phyloP scores from a whole-genome alignment of 2,329 filamentous ascomycete genomes.

The Apiospora malaysiana region DNA sequence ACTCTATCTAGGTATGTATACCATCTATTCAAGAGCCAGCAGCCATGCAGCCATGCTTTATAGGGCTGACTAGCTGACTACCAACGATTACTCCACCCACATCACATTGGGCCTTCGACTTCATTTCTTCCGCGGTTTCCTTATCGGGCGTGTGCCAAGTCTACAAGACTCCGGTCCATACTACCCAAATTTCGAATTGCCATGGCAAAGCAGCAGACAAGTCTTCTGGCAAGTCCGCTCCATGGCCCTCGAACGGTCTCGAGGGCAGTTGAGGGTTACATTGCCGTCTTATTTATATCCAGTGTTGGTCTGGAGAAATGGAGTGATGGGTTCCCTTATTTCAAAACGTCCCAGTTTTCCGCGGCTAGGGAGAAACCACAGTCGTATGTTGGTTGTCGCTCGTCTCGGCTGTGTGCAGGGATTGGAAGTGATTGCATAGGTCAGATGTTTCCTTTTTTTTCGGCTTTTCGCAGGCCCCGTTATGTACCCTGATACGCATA shows the following conservation, averaged over 20 bases:
- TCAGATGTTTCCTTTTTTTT: neutral
- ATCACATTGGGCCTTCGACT: neutral
- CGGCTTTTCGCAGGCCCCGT: neutral
- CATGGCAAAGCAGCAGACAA: neutral
- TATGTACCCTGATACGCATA: neutral
- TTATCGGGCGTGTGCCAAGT: neutral
- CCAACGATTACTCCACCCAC: neutral
- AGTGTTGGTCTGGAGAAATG: too few relatives aligned
- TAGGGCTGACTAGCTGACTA: neutral
- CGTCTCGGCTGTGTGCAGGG: too few relatives aligned
- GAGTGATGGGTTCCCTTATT: neutral
- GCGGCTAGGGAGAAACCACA: neutral
- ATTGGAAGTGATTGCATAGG: too few relatives aligned
- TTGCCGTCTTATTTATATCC: neutral
- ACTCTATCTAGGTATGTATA: too few relatives aligned
- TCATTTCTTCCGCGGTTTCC: conserved; percentile 5
- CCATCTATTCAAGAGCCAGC: neutral
- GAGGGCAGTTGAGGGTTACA: neutral
- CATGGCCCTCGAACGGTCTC: neutral
- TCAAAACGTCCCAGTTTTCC: conserved; percentile 2
- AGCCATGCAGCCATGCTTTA: neutral
- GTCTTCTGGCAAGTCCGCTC: neutral
- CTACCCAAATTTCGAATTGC: neutral
- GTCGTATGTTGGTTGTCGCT: neutral
- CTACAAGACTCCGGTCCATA: neutral